A percentile compares a stretch with the other conserved stretches of the same genome.
Evolutionary conservation across 2,329 filamentous ascomycete species (phyloP).

Genomic region (Pleoardoris graminearum): DNA sequence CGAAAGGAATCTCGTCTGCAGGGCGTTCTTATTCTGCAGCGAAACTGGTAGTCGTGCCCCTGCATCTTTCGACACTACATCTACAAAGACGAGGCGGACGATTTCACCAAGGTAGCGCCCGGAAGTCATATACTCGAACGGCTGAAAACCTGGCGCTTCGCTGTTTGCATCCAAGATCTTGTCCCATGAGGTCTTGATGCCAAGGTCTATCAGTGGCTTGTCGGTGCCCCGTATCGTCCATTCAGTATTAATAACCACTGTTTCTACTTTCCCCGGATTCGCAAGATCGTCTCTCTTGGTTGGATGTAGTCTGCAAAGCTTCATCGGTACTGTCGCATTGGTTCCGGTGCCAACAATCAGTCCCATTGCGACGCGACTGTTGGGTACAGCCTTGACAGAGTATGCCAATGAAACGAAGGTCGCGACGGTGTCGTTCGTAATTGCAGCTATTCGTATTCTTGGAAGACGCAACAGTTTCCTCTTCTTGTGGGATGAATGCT

Average conservation of each 20-base stretch:
- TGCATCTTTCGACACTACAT: conserved; percentile 53
- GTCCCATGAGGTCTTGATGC: conserved; percentile 73
- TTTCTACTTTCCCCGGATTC: conserved; percentile 51
- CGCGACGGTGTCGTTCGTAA: conserved; percentile 80
- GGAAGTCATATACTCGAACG: conserved; percentile 82
- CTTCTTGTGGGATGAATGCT: conserved; percentile 29
- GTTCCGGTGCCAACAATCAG: conserved; percentile 81
- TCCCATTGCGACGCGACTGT: conserved; percentile 73
- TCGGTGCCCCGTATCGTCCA: conserved; percentile 79
- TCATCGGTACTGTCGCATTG: conserved; percentile 78
- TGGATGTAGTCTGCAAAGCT: conserved; percentile 63
- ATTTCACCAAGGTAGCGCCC: conserved; percentile 79
- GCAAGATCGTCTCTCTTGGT: conserved; percentile 58
- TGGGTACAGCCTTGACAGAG: conserved; percentile 62
- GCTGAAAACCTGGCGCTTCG: conserved; percentile 75
- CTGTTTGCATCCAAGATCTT: conserved; percentile 65
- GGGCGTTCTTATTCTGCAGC: conserved; percentile 62
- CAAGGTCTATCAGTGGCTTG: conserved; percentile 64
- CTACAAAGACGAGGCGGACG: conserved; percentile 69
- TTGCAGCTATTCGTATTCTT: conserved; percentile 70
- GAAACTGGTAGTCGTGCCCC: conserved; percentile 56
- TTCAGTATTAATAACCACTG: conserved; percentile 79
- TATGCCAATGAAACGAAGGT: conserved; percentile 79
- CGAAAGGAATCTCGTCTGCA: conserved; percentile 74
- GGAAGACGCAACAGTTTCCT: conserved; percentile 55